Percentiles rank a stretch among this genome's conserved stretches.
Evolutionary conservation across 2,329 filamentous ascomycete species (phyloP).

Genomic region (Verticillium klebahnii): DNA sequence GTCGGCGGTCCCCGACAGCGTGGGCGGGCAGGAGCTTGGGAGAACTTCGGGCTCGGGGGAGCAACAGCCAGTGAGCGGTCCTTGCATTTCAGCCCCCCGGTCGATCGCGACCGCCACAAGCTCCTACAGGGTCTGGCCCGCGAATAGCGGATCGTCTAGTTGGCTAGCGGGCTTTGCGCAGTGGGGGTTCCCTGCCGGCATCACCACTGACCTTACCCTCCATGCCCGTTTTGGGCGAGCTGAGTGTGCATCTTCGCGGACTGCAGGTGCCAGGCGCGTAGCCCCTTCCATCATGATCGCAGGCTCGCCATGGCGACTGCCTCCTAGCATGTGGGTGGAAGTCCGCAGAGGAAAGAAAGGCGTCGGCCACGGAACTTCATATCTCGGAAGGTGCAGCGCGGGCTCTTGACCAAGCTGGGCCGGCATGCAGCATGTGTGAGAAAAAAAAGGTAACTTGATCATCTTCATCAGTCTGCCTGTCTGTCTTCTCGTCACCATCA

Average conservation of each 20-base stretch:
- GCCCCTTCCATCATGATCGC: neutral
- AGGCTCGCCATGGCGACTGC: neutral
- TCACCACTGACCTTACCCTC: neutral
- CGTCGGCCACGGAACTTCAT: too few species aligned
- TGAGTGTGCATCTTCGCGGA: neutral
- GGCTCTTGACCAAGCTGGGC: too few species aligned
- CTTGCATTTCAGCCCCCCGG: neutral
- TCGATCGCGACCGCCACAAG: neutral
- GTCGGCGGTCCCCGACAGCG: neutral
- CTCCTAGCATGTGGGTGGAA: neutral
- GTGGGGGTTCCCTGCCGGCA: neutral
- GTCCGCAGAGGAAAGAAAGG: neutral
- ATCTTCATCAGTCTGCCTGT: neutral
- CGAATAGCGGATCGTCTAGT: neutral
- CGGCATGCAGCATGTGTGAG: too few species aligned
- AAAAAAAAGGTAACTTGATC: neutral
- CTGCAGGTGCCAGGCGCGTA: neutral
- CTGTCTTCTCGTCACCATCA: neutral
- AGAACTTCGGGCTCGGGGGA: neutral
- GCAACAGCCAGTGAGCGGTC: neutral
- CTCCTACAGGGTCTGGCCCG: neutral
- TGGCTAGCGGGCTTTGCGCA: neutral
- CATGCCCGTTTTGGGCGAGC: neutral
- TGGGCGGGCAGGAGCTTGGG: neutral
- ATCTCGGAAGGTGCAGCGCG: too few species aligned